Conservation (phyloP, 2,329 filamentous ascomycete species). For the Colletotrichum euphorbiae region DNA sequence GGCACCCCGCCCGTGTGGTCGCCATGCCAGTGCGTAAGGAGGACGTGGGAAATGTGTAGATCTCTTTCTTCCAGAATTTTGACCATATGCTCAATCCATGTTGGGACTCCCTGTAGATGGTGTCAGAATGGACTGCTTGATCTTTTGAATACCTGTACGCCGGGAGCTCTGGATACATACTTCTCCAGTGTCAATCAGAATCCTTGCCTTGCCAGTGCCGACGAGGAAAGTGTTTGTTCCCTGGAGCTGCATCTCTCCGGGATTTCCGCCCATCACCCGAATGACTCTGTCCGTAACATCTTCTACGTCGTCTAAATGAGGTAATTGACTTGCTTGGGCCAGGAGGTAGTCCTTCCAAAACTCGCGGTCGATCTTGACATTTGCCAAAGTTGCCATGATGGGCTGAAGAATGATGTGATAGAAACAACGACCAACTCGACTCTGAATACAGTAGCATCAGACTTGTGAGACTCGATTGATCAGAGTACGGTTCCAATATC, state of each 20-base stretch:
- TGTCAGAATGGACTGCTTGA: background rate
- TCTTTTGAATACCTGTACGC: background rate
- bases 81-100: background rate
- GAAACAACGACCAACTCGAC: too few species aligned
- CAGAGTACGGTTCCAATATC: too few species aligned
- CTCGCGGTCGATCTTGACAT: background rate
- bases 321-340: background rate
- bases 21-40: conserved; percentile 81
- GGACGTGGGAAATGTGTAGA: conserved; percentile 54
- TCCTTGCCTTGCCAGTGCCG: conserved; percentile 76
- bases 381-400: too few species aligned
- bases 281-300: conserved; percentile 55
- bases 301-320: background rate
- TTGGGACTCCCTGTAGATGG: background rate
- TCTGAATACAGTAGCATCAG: too few species aligned
- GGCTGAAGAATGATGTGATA: too few species aligned
- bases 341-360: conserved; percentile 2
- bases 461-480: too few species aligned
- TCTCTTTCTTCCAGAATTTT: background rate
- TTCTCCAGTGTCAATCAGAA: conserved; percentile 92
- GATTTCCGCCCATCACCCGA: conserved; percentile 91
- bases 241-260: conserved; percentile 79
- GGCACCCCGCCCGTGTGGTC: conserved; percentile 77
- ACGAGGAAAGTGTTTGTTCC: conserved; percentile 96
- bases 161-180: conserved; percentile 48